Base-by-base conservation (phyloP, 805 yeast genomes). In the Maudiozyma barnettii region DNA sequence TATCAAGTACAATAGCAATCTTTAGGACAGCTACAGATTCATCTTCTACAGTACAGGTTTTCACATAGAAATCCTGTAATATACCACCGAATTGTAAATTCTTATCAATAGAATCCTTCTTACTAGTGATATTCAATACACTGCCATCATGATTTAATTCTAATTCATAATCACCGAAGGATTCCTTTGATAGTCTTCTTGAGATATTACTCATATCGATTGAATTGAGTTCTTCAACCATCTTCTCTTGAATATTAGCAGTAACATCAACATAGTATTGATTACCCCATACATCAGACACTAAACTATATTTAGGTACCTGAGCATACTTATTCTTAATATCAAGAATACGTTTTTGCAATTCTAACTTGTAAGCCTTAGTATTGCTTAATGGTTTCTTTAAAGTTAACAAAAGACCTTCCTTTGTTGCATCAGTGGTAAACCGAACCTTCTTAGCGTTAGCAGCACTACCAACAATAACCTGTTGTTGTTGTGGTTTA, bases 251-350 rank as follows among this genome's bases (percentile, higher is more conserved):
- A 13, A 53, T 57, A 29, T 55, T 57, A 4, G 49, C 47, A 30
- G 52, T 54, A 21, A 61, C 65, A 44, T 58, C 60, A 30, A 61
- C 59, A 23, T 60, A 64, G 43, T 55, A 64, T 22, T 60, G 61
- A 39, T 60, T 65, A 30, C 66, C 67, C 41, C 55, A 58, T 10
- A 54, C 39, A 42, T 61, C 65, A 8, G 49, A 49, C 1, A 56
- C 63, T 5, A 59, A 41, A 20, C 47, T 54, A 45, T 59, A 61
- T 12, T 38, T 47, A 19, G 65, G 64, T 21, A n/a, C 18, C 33
- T 53, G 49, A 37, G 54, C 44, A 29, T 49, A 47, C 23, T 35
- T n/a, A 18, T 39, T 12, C 20, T 41, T 40, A 14, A 57, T 36
- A 36, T 50, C 52, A 18, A 43, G 22, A 4, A 59, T 21, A 22